phyloP scores from a whole-genome alignment of 1,284 basidiomycete genomes.

The Moesziomyces aphidis region DNA sequence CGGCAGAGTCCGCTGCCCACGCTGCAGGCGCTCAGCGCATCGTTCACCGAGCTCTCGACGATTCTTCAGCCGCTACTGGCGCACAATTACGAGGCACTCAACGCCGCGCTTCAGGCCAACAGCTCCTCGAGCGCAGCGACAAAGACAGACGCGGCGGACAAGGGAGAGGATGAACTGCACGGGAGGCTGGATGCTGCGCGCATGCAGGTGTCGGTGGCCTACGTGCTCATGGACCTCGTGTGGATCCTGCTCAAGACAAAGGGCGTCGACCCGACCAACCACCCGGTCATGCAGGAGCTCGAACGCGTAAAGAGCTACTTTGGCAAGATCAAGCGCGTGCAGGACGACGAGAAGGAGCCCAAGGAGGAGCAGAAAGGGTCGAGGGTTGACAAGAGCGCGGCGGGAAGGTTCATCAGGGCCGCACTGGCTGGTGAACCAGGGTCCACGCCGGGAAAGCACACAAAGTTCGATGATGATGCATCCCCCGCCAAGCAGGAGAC shows the following conservation, averaged over 20 bases:
- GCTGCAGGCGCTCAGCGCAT: constrained; percentile 21
- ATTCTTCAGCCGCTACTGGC: constrained; percentile 32
- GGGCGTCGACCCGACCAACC: constrained; percentile 47
- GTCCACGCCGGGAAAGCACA: constrained; percentile 24
- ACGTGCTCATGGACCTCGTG: constrained; percentile 56
- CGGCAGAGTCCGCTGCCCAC: constrained; percentile 38
- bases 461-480: constrained; percentile 35
- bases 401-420: constrained; percentile 47
- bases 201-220: constrained; percentile 51
- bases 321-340: constrained; percentile 50
- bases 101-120: constrained; percentile 29
- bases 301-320: constrained; percentile 59
- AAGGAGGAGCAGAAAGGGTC: constrained; percentile 4
- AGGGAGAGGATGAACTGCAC: constrained; percentile 31
- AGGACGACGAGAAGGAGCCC: constrained; percentile 30
- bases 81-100: constrained; percentile 32
- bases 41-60: constrained; percentile 24
- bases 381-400: constrained; percentile 44
- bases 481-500: background rate
- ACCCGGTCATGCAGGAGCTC: constrained; percentile 54
- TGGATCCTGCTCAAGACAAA: constrained; percentile 60
- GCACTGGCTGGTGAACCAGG: constrained; percentile 31
- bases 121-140: background rate
- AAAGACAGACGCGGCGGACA: background rate
- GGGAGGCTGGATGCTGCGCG: constrained; percentile 54